Conservation (phyloP, 129 eudicot species). For the Tagetes erecta region DNA sequence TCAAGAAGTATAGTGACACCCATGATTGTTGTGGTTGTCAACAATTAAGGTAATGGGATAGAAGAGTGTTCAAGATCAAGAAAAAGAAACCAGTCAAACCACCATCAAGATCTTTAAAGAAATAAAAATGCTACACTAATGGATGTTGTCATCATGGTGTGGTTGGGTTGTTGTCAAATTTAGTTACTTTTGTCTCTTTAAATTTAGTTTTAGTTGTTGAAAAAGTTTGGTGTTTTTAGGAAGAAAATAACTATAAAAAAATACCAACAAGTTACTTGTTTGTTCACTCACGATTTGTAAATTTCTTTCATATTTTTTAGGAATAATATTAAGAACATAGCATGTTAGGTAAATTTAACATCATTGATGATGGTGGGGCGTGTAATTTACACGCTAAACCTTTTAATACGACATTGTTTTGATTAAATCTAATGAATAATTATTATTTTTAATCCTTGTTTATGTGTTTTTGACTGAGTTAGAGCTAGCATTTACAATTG, state of each 20-base stretch:
- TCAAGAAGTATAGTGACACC: conserved; percentile 36
- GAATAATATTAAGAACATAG: no score
- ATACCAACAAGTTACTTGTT: conserved; percentile 32
- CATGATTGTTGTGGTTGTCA: conserved; percentile 38
- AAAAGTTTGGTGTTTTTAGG: conserved; percentile 15
- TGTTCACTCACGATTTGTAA: conserved; percentile 25
- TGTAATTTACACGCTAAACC: no score
- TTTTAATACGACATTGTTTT: no score
- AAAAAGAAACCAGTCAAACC: conserved; percentile 5
- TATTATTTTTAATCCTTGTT: no score
- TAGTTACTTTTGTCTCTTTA: background rate
- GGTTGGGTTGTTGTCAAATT: conserved; percentile 25
- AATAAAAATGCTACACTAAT: conserved; percentile 16
- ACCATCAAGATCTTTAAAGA: conserved; percentile 34
- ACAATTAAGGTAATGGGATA: conserved; percentile 32
- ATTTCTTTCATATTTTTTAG: conserved; percentile 11
- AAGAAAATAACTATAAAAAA: conserved; percentile 12
- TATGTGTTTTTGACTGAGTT: no score
- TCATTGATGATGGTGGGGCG: no score
- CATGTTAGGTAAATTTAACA: no score
- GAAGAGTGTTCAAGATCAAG: background rate
- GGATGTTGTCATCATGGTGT: conserved; percentile 33
- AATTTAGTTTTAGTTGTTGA: conserved; percentile 15
- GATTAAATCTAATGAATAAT: no score
- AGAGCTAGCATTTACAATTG: no score